Evolutionary conservation across 2,329 filamentous ascomycete genomes (phyloP), one percentile per base, ranked within the genome.

Genomic region (Fusarium sp.): DNA sequence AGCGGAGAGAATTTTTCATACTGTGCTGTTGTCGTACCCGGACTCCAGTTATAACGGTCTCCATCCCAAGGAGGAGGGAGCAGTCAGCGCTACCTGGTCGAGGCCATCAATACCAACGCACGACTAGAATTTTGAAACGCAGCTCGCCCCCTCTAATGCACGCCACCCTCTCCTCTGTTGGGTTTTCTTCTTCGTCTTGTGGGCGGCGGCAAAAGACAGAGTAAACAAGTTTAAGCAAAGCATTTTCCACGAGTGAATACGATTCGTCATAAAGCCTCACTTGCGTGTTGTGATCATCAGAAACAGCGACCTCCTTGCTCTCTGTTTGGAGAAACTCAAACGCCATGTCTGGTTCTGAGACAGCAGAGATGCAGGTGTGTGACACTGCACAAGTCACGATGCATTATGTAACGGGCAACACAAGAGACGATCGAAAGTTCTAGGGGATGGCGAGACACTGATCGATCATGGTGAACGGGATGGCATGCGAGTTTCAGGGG

Each of bases 401-500:
- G 45, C 26, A 41, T 42, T 44, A 60, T 42, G 41, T 59, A 70
- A 73, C 48, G 26, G 52, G 70, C 26, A 72, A 69, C 45, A 31
- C 47, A 72, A 59, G 26, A 26, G 69, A 51, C 36, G 70, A 72
- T 72, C 64, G 55, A 72, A 72, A 39, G 63, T 67, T 60, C 65
- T 54, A 64, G 52, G 51, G 58, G 28, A 56, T 52, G 45, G 63
- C 47, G 63, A 61, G 63, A 35, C 49, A 52, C 67, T 72, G 41
- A 61, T 65, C 48, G 58, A 57, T 51, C 55, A 58, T 51, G 41
- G 33, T 28, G 67, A 38, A 41, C 62, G 47, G 69, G 4, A 48
- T 28, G 20, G 60, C 57, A 75, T 75, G 72, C 72, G 59, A 51
- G 72, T 75, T 75, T 74, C 72, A 74, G 72, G 72, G 69, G 72